Evolutionary conservation across 1,284 basidiomycete species (phyloP), one percentile per base, ranked within the genome.

Genomic region (Ustilago shanxiensis): DNA sequence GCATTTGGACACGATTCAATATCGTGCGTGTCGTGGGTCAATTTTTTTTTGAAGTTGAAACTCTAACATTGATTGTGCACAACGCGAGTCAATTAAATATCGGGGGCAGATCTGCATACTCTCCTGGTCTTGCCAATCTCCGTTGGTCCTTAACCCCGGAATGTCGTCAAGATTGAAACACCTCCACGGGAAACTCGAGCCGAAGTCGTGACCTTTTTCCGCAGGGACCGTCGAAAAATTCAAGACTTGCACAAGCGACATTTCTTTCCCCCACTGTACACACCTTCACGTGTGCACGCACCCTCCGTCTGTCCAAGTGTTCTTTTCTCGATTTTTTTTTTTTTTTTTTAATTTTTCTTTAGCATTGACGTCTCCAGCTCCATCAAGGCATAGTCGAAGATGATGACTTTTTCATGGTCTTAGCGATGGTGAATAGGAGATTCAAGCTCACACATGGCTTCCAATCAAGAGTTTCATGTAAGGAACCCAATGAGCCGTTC

Each of bases 101-200:
- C 61, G 53, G 53, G 33, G 0, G 24, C 14, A 26, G 29, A 29
- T 24, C 44, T 11, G 33, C 29, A 28, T 33, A 6, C 41, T 44
- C 41, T 18, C 41, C 11, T 44, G 41, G 7, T 22, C 7, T 5
- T 31, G 9, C 20, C 61, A 70, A 70, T 70, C 61, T 70, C 67
- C 61, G 67, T 37, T 5, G 10, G 1, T 31, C 31, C 67, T 70
- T 70, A 70, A 41, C 67, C 45, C 67, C 67, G 57, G 52, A n/a
- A 29, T 49, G 47, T 49, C 24, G 47, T 28, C 22, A 28, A 39
- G 41, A n/a, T 44, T 44, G 18, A 11, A n/a, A 1, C 16, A 41
- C 33, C 54, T 63, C 61, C 61, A 63, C 22, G 61, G 61, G 47
- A 55, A 56, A 49, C 47, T 49, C 47, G 47, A 49, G 14, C 31